Percentiles rank a stretch among this genome's conserved stretches.
Evolutionary conservation across 305 asterid species (phyloP).

Genomic region (Stenogyne calaminthoides): DNA sequence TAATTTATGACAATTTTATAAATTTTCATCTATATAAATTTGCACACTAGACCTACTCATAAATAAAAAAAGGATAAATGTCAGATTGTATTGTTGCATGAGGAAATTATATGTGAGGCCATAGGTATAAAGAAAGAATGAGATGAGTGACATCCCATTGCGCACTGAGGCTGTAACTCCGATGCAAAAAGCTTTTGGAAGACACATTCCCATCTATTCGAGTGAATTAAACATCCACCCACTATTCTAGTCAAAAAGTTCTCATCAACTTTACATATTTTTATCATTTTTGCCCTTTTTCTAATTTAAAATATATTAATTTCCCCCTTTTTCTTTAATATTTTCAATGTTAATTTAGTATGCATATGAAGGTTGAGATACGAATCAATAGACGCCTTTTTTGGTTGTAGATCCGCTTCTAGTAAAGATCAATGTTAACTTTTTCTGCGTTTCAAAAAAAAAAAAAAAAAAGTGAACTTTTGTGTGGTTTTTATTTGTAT

Average conservation of each 20-base stretch:
- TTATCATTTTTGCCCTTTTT: constrained; percentile 3
- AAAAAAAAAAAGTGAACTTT: no score
- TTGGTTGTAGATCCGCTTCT: background rate
- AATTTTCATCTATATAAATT: no score
- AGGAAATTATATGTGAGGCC: background rate
- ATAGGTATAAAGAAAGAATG: constrained; percentile 4
- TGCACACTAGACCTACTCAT: no score
- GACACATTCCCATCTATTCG: constrained; percentile 28
- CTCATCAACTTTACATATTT: constrained; percentile 35
- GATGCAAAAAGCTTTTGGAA: constrained; percentile 37
- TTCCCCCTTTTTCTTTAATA: background rate
- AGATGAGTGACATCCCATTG: constrained; percentile 22
- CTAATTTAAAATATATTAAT: background rate
- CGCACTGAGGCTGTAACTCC: constrained; percentile 36
- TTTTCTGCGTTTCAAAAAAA: no score
- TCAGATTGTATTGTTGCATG: background rate
- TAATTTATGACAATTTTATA: no score
- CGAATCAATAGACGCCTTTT: constrained; percentile 27
- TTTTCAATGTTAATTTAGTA: constrained; percentile 12
- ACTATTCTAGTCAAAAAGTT: constrained; percentile 53
- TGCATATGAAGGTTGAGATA: constrained; percentile 10
- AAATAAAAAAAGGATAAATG: background rate
- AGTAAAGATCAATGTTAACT: background rate
- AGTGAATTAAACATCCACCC: constrained; percentile 20
- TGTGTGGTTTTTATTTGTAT: background rate